Conservation (phyloP, 192 early-diverging fungal genomes). For the Kappamyces sp. region DNA sequence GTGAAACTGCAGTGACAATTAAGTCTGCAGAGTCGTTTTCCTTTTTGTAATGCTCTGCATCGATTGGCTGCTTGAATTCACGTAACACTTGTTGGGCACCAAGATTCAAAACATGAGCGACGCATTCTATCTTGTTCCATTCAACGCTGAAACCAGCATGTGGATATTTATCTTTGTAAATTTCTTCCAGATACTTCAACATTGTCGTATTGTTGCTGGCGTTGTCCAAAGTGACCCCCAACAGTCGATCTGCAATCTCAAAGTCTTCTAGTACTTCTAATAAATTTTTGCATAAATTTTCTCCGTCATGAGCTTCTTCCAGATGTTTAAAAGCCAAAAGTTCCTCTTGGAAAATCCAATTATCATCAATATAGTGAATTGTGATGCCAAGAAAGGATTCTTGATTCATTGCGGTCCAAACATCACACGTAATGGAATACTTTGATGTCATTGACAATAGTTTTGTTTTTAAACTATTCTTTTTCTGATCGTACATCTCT, state of each 20-base stretch:
- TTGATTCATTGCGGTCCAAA: slow-evolving; percentile 4
- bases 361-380: slow-evolving; percentile 5
- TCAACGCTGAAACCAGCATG: slow-evolving; percentile 1
- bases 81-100: slow-evolving; percentile 7
- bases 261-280: slow-evolving; percentile 9
- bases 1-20: too few relatives aligned
- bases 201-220: slow-evolving; percentile 12
- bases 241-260: slow-evolving; percentile 2
- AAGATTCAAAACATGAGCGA: slow-evolving; percentile 14
- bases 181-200: not conserved
- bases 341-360: not conserved
- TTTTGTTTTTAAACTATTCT: not conserved
- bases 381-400: slow-evolving; percentile 11
- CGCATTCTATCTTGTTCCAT: slow-evolving; percentile 15
- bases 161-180: slow-evolving; percentile 1
- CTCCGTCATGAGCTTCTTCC: not conserved
- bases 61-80: too few relatives aligned
- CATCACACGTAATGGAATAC: slow-evolving; percentile 4
- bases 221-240: slow-evolving; percentile 13
- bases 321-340: slow-evolving; percentile 3
- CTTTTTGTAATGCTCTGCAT: too few relatives aligned
- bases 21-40: too few relatives aligned
- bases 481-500: slow-evolving; percentile 1
- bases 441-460: not conserved
- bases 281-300: not conserved